Evolutionary conservation across 1,284 basidiomycete genomes (phyloP), one percentile per base, ranked within the genome.

Genomic region (Cryptococcus sp.): DNA sequence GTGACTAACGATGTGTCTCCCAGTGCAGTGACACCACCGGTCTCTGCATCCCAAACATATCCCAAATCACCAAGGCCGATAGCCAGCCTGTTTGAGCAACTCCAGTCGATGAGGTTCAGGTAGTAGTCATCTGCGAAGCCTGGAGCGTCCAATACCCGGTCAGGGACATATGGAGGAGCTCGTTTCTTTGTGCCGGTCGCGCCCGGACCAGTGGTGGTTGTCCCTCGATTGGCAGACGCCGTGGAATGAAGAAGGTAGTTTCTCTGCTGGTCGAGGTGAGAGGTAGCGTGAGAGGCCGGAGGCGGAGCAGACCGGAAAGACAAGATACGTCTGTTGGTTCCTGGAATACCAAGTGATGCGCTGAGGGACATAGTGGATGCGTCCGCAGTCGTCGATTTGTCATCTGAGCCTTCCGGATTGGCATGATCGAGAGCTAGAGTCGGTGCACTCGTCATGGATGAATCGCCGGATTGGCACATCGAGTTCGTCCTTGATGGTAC

Each of bases 121-220:
- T 99, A 98, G 74, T 96, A 98, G 75, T 99, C 96, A 62, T 98
- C 91, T 39, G 88, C 82, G 78, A 97, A 87, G 1, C 89, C 91
- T 0, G 93, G 92, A 0, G 96, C 96, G 66, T 98, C 96, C 11
- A 99, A 80, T 2, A 97, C 91, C 22, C 91, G 82, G 64, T 96
- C 90, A 87, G 91, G 55, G 83, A 85, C 0, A 85, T 91, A 66
- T 2, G 70, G 69, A 1, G 64, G 63, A 14, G 57, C 52, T 25
- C 69, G 56, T 55, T 70, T 69, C 60, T 68, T 68, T 0, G 48
- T 36, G 0, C 50, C 50, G 31, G 53, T 55, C 41, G 61, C 62
- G 1, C 48, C 60, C 2, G 60, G 40, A 1, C 52, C 55, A 7
- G 58, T 48, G 0, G 53, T 53, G 4, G 54, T 57, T 2, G 55